Base-by-base conservation (phyloP, 495 filamentous ascomycete genomes). In the Trypethelium eluteriae region DNA sequence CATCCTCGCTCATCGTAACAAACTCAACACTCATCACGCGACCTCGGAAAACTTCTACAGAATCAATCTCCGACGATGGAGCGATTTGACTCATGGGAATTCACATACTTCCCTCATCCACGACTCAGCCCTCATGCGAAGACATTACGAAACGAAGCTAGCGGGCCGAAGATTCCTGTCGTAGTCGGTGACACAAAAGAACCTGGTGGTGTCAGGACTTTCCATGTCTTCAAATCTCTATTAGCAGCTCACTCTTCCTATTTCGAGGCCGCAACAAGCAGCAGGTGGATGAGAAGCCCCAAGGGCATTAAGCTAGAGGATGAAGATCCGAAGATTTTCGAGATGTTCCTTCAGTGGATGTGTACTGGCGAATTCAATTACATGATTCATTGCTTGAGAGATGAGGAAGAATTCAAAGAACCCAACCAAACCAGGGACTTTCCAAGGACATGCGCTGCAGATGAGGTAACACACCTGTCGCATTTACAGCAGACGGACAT, bases 251-350 rank as follows among this genome's bases (percentile, higher is more conserved):
- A 50, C 38, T 69, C 67, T 39, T 12, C 46, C 3, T 71, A 64
- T 64, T 71, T 71, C 67, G 34, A 64, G n/a, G 64, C 67, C 1
- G 69, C 67, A 7, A 44, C 69, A 2, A 69, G 53, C 38, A 64
- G 64, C 12, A 53, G 61, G 34, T 69, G 63, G 67, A 44, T n/a
- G 16, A 41, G 66, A 18, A 50, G 36, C 7, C n/a, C 38, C 4
- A n/a, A 66, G 4, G 35, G 64, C 25, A 50, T 57, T 16, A 36
- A 62, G 32, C 63, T 69, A 14, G 63, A 59, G 10, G 64, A 71
- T 5, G 69, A 71, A 7, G 57, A 53, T 7, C 39, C 35, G 2
- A 18, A 9, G 34, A 18, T 38, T 11, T 63, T 71, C 59, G 46
- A 64, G 3, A n/a, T 64, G 9, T 69, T 69, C 61, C 35, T 38